Percentiles rank a stretch among this genome's conserved stretches.
These are phyloP conservation scores for Mucor indicus DNA, from an alignment of 371 early-diverging fungal genomes.

Conservation along the genomic window DNA sequence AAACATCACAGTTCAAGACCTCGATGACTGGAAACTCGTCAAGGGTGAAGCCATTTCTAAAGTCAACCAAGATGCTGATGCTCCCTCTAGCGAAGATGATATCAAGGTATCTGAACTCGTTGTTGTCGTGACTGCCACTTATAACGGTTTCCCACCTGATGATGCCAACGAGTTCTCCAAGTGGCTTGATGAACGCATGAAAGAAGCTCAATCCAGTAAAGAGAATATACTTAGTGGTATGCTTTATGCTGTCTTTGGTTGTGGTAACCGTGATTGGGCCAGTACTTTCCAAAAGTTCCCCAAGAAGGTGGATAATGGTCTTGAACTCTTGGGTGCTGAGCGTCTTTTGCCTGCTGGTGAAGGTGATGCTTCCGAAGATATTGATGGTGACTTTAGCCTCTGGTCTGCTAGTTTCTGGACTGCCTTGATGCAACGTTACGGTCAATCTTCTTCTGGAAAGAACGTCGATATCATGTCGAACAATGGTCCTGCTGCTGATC, in stretches of 20 bases:
- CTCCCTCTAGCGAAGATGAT: slow-evolving; percentile 3
- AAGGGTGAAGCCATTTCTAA: slow-evolving; percentile 1
- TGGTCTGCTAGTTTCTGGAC: slow-evolving; percentile 18
- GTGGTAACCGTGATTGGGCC: slow-evolving; percentile 36
- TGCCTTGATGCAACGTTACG: neutral
- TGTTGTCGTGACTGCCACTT: slow-evolving; percentile 19
- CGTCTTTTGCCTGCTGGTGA: slow-evolving; percentile 27
- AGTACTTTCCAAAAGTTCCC: slow-evolving; percentile 43
- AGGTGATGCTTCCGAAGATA: slow-evolving; percentile 40
- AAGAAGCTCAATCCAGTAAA: neutral
- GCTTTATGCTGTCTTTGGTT: slow-evolving; percentile 34
- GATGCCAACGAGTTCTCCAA: slow-evolving; percentile 35
- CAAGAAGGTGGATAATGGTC: slow-evolving; percentile 18
- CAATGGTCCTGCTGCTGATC: neutral
- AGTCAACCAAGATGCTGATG: neutral
- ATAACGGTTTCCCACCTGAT: slow-evolving; percentile 44
- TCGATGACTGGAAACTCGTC: slow-evolving; percentile 33
- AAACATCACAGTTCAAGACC: slow-evolving; percentile 14
- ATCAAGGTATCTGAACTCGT: slow-evolving; percentile 23
- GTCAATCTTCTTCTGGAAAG: neutral
- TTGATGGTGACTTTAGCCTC: slow-evolving; percentile 28
- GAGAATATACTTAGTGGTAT: slow-evolving; percentile 6
- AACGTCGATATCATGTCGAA: slow-evolving; percentile 1
- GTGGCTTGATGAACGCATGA: slow-evolving; percentile 2
- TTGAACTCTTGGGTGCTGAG: slow-evolving; percentile 36